A percentile compares a stretch with the other conserved stretches of the same genome.
These are phyloP conservation scores for Allium fistulosum DNA, from an alignment of 106 monocot species.

Conservation along the genomic window DNA sequence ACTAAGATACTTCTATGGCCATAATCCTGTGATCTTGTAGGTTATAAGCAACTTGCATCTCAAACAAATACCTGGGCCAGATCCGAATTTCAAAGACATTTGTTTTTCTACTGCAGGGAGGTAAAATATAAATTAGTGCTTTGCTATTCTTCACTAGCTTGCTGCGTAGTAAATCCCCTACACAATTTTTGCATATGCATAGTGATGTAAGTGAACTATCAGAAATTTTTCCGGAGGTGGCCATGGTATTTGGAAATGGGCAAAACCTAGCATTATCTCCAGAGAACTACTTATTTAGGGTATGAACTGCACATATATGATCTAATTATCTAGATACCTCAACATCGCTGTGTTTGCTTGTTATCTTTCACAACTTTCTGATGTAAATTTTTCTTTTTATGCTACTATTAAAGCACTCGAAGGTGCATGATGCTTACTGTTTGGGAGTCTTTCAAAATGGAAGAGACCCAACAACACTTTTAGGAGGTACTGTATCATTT, in stretches of 20 bases:
- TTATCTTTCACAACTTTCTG: background rate
- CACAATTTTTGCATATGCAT: background rate
- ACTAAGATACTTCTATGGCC: no score
- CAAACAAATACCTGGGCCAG: slow-evolving; percentile 83
- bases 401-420: slow-evolving; percentile 65
- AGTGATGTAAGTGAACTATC: slow-evolving; percentile 69
- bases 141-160: background rate
- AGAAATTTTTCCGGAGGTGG: slow-evolving; percentile 74
- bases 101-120: slow-evolving; percentile 90
- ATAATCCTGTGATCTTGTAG: slow-evolving; percentile 23
- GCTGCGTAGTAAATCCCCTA: background rate
- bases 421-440: slow-evolving; percentile 91
- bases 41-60: slow-evolving; percentile 46
- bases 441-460: slow-evolving; percentile 86
- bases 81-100: slow-evolving; percentile 80
- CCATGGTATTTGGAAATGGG: slow-evolving; percentile 87
- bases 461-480: slow-evolving; percentile 83
- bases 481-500: slow-evolving; percentile 50
- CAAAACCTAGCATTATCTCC: slow-evolving; percentile 74
- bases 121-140: slow-evolving; percentile 19
- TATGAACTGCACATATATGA: slow-evolving; percentile 20
- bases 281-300: slow-evolving; percentile 97
- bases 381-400: slow-evolving; percentile 1
- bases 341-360: background rate
- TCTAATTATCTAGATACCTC: background rate